Conservation (phyloP, 192 early-diverging fungal genomes). For the Podila epicladia region DNA sequence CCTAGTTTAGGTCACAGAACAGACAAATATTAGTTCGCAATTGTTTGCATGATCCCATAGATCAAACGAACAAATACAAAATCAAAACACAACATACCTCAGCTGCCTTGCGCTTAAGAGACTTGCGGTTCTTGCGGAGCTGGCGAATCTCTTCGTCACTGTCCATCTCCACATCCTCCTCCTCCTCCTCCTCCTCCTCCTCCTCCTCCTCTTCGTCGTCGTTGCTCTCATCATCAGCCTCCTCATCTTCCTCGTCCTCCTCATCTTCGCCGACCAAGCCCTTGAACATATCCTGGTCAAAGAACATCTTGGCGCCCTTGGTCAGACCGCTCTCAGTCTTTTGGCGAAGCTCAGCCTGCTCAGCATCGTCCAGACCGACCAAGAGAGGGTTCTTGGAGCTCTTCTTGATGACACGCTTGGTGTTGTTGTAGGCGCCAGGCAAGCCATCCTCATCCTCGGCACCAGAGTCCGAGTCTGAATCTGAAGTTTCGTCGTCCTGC, state of each 20-base stretch:
- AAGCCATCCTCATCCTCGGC: constrained; percentile 55
- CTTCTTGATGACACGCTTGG: constrained; percentile 46
- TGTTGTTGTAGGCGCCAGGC: constrained; percentile 38
- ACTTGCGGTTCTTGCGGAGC: constrained; percentile 34
- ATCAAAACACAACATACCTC: constrained; percentile 35
- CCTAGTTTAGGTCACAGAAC: constrained; percentile 8
- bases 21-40: background rate
- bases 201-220: constrained; percentile 39
- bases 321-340: constrained; percentile 69
- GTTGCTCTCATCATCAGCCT: constrained; percentile 51
- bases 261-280: constrained; percentile 61
- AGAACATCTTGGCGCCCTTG: constrained; percentile 91
- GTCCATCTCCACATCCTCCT: constrained; percentile 44
- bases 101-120: constrained; percentile 64
- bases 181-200: no score
- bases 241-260: constrained; percentile 68
- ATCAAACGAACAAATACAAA: background rate
- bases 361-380: constrained; percentile 61
- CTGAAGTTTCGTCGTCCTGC: constrained; percentile 25
- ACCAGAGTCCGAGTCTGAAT: constrained; percentile 54
- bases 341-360: constrained; percentile 59
- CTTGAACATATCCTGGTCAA: constrained; percentile 95
- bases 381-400: constrained; percentile 58
- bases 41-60: background rate
- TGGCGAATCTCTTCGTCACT: constrained; percentile 47